A percentile compares a stretch with the other conserved stretches of the same genome.
These are phyloP conservation scores for Aureobasidium sp. DNA, from an alignment of 2,329 filamentous ascomycete genomes.

Conservation along the genomic window DNA sequence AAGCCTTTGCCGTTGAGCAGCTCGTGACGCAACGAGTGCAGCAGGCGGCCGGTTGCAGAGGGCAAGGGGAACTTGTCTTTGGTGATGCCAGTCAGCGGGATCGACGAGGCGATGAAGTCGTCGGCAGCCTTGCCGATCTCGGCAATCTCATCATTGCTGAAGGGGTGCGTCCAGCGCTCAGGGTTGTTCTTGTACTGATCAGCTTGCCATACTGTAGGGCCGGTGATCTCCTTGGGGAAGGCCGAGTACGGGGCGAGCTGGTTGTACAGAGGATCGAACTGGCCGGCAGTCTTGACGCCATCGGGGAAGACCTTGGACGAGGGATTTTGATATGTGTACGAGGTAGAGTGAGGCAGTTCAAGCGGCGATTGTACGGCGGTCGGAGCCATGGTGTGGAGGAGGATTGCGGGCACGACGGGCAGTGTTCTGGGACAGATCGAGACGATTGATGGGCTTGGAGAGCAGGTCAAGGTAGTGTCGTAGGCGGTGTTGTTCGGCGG, in stretches of 20 bases:
- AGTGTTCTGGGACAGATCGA: slow-evolving; percentile 11
- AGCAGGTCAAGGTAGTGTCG: slow-evolving; percentile 15
- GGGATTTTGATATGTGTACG: slow-evolving; percentile 22
- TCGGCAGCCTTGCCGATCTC: slow-evolving; percentile 63
- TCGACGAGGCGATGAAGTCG: slow-evolving; percentile 56
- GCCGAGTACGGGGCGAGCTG: slow-evolving; percentile 57
- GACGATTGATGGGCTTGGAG: slow-evolving; percentile 15
- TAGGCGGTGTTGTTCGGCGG: slow-evolving; percentile 16
- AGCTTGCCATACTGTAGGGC: slow-evolving; percentile 63
- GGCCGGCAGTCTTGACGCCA: slow-evolving; percentile 60
- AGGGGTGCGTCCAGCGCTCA: slow-evolving; percentile 64
- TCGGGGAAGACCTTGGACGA: slow-evolving; percentile 51
- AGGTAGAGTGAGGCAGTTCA: slow-evolving; percentile 13
- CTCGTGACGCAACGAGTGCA: slow-evolving; percentile 52
- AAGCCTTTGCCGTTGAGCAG: slow-evolving; percentile 82
- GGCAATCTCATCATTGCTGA: slow-evolving; percentile 56
- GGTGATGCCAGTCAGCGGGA: slow-evolving; percentile 62
- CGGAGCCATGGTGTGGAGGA: slow-evolving; percentile 14
- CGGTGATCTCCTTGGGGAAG: slow-evolving; percentile 64
- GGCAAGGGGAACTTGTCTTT: slow-evolving; percentile 56
- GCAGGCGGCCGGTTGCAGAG: slow-evolving; percentile 41
- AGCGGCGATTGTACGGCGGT: slow-evolving; percentile 16
- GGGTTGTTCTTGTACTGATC: slow-evolving; percentile 56
- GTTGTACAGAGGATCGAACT: slow-evolving; percentile 61
- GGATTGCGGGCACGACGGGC: neutral